A percentile compares a stretch with the other conserved stretches of the same genome.
Evolutionary conservation across 106 monocot species (phyloP).

Genomic region (Acorus gramineus): DNA sequence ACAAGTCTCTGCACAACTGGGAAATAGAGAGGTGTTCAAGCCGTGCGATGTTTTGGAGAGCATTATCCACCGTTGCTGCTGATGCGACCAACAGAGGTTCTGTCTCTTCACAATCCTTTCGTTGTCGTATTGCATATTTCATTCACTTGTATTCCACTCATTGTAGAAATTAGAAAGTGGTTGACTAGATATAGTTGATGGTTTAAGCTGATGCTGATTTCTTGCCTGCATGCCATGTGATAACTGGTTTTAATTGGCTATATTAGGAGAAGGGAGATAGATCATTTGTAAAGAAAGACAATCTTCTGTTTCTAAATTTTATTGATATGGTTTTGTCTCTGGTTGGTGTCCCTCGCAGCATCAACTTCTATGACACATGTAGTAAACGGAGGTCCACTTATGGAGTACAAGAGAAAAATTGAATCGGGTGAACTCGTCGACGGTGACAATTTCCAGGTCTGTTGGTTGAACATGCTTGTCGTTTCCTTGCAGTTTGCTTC

Average conservation of each 20-base stretch:
- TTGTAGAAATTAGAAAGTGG: too few relatives aligned
- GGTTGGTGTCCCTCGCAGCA: too few relatives aligned
- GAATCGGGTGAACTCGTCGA: slow-evolving; percentile 67
- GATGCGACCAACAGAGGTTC: slow-evolving; percentile 4
- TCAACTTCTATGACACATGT: slow-evolving; percentile 7
- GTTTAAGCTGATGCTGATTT: too few relatives aligned
- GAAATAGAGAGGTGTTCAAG: neutral
- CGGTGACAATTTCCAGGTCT: slow-evolving; percentile 78
- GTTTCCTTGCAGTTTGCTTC: neutral
- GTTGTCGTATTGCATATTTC: too few relatives aligned
- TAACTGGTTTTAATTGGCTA: too few relatives aligned
- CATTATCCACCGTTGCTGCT: slow-evolving; percentile 2
- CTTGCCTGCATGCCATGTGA: too few relatives aligned
- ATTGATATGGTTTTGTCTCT: neutral
- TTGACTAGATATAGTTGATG: too few relatives aligned
- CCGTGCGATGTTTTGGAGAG: neutral
- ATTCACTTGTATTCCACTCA: too few relatives aligned
- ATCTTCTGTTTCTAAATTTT: too few relatives aligned
- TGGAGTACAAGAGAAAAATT: slow-evolving; percentile 81
- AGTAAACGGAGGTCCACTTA: slow-evolving; percentile 55
- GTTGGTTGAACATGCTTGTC: neutral
- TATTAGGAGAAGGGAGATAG: too few relatives aligned
- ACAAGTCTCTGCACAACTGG: neutral
- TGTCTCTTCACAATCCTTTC: too few relatives aligned
- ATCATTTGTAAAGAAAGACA: too few relatives aligned